Percentiles rank a stretch among this genome's conserved stretches.
Conservation (phyloP, 805 yeast genomes). For the Cephaloascus fragrans region DNA sequence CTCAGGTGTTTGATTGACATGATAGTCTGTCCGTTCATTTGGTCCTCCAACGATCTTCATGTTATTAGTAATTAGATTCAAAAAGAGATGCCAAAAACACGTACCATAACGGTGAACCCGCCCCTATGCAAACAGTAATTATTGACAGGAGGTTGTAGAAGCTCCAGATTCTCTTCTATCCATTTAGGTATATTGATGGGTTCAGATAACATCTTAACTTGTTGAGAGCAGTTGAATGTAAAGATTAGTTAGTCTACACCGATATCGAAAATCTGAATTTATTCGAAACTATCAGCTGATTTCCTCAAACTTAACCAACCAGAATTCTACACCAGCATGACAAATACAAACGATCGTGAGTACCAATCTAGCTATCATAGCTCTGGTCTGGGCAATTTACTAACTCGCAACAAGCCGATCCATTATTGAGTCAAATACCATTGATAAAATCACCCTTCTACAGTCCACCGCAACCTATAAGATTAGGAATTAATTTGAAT, state of each 20-base stretch:
- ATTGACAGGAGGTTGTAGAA: constrained; percentile 86
- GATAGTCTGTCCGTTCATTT: constrained; percentile 88
- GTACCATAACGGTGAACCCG: constrained; percentile 81
- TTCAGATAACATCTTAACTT: constrained; percentile 36
- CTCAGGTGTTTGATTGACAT: constrained; percentile 89
- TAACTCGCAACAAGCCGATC: constrained; percentile 24
- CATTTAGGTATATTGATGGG: constrained; percentile 77
- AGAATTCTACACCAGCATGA: no score
- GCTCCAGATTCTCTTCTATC: constrained; percentile 66
- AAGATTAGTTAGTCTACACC: no score
- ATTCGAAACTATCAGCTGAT: no score
- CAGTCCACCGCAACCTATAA: constrained; percentile 30
- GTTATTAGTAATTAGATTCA: background rate
- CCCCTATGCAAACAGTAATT: constrained; percentile 86
- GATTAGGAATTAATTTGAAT: constrained; percentile 23
- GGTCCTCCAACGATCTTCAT: constrained; percentile 81
- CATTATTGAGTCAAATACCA: constrained; percentile 26
- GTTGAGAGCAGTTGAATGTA: no score
- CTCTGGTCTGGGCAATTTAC: no score
- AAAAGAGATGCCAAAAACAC: constrained; percentile 1
- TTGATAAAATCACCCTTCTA: constrained; percentile 28
- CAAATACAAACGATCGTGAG: no score
- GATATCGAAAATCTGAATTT: no score
- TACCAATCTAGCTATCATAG: no score
- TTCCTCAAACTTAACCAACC: no score